Conservation (phyloP, 345 rosid genomes). For the Linum usitatissimum region DNA sequence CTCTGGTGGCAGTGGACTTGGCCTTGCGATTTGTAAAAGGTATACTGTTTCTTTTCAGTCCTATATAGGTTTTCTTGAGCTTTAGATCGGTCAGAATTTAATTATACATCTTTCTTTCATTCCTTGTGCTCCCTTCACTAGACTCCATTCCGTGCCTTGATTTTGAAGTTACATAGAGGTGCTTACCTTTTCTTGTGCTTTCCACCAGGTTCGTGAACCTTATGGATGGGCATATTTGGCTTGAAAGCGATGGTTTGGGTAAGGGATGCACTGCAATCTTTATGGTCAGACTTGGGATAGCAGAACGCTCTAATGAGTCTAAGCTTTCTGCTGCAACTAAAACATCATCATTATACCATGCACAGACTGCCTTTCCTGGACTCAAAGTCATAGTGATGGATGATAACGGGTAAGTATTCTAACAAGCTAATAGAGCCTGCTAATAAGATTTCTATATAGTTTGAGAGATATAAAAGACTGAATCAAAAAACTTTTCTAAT, state of each 20-base stretch:
- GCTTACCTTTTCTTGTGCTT: slow-evolving; percentile 13
- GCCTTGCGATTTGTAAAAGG: slow-evolving; percentile 98
- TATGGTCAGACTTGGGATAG: slow-evolving; percentile 65
- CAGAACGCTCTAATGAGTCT: slow-evolving; percentile 40
- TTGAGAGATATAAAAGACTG: background rate
- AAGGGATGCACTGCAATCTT: slow-evolving; percentile 86
- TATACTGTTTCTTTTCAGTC: slow-evolving; percentile 14
- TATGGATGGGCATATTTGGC: slow-evolving; percentile 95
- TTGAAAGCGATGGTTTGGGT: slow-evolving; percentile 92
- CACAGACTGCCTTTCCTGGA: slow-evolving; percentile 53
- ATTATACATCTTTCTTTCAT: background rate
- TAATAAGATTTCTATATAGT: background rate
- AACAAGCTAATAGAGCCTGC: slow-evolving; percentile 7
- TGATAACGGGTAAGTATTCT: slow-evolving; percentile 59
- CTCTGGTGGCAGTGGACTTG: slow-evolving; percentile 87
- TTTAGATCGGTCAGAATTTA: background rate
- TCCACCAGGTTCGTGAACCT: slow-evolving; percentile 79
- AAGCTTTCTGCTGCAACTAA: slow-evolving; percentile 33
- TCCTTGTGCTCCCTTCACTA: background rate
- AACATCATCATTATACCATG: slow-evolving; percentile 35
- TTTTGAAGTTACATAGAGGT: background rate
- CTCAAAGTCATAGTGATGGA: slow-evolving; percentile 95
- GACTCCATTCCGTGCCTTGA: background rate
- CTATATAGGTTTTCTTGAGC: background rate
- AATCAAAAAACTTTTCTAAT: background rate